Conservation (phyloP, 1,284 basidiomycete species). For the Kwoniella shivajii region DNA sequence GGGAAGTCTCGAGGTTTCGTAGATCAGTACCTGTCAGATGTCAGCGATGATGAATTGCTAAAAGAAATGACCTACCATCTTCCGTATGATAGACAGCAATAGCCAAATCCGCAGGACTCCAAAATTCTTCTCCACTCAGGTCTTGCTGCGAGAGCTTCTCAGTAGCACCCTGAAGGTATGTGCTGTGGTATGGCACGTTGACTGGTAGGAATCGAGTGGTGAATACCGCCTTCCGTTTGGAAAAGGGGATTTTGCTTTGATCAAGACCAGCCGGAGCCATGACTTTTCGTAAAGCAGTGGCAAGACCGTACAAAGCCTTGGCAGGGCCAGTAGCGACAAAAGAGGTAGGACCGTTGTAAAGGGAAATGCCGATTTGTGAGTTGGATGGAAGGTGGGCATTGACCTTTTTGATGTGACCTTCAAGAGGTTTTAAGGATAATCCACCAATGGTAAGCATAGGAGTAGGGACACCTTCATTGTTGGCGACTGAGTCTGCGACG, state of each 20-base stretch:
- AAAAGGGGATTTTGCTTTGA: slow-evolving; percentile 91
- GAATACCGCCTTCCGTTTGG: slow-evolving; percentile 93
- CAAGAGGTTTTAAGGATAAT: slow-evolving; percentile 73
- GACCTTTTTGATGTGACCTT: slow-evolving; percentile 81
- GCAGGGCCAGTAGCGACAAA: slow-evolving; percentile 94
- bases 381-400: slow-evolving; percentile 81
- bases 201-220: slow-evolving; percentile 91
- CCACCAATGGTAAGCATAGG: slow-evolving; percentile 94
- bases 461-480: slow-evolving; percentile 87
- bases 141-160: slow-evolving; percentile 68
- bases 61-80: slow-evolving; percentile 63
- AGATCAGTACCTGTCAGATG: slow-evolving; percentile 72
- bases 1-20: slow-evolving; percentile 64
- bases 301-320: slow-evolving; percentile 89
- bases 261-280: slow-evolving; percentile 84
- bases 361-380: slow-evolving; percentile 79
- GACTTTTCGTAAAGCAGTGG: slow-evolving; percentile 84
- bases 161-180: slow-evolving; percentile 76
- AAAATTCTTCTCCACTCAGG: slow-evolving; percentile 75
- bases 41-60: slow-evolving; percentile 21
- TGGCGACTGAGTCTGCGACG: slow-evolving; percentile 82
- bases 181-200: slow-evolving; percentile 92
- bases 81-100: slow-evolving; percentile 93
- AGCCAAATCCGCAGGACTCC: slow-evolving; percentile 71
- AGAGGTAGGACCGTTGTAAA: slow-evolving; percentile 87